These are phyloP conservation scores for Lizonia empirigonia DNA, from an alignment of 2,329 filamentous ascomycete species.

Conservation along the genomic window DNA sequence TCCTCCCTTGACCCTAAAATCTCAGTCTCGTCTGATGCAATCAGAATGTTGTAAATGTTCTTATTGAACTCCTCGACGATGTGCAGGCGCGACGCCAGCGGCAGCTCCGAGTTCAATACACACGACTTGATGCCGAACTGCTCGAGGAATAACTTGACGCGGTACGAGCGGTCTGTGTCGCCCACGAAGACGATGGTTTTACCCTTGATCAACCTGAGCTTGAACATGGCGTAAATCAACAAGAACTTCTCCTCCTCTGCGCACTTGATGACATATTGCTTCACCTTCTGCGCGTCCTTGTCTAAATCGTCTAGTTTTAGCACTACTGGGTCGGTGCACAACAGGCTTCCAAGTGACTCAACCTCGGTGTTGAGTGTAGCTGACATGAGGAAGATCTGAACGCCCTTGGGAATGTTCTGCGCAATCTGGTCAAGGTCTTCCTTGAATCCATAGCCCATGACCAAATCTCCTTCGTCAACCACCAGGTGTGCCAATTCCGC, in stretches of 20 bases:
- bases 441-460: conserved; percentile 92
- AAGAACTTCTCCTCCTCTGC: conserved; percentile 98
- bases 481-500: conserved; percentile 77
- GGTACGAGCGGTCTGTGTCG: conserved; percentile 87
- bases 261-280: conserved; percentile 88
- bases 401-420: conserved; percentile 76
- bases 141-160: conserved; percentile 92
- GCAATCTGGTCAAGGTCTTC: conserved; percentile 84
- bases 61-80: conserved; percentile 98
- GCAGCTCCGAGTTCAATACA: conserved; percentile 91
- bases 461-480: conserved; percentile 91
- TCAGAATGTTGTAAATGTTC: conserved; percentile 96
- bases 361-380: conserved; percentile 90
- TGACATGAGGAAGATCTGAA: conserved; percentile 92
- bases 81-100: conserved; percentile 89
- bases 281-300: conserved; percentile 75
- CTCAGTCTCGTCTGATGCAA: conserved; percentile 91
- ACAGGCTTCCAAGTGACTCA: conserved; percentile 80
- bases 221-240: conserved; percentile 91
- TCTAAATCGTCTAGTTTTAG: conserved; percentile 85
- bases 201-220: conserved; percentile 89
- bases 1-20: conserved; percentile 66
- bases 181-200: conserved; percentile 86
- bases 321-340: conserved; percentile 79
- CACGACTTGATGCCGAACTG: conserved; percentile 95